Base-by-base conservation (phyloP, 805 yeast species). In the Candida boleticola region DNA sequence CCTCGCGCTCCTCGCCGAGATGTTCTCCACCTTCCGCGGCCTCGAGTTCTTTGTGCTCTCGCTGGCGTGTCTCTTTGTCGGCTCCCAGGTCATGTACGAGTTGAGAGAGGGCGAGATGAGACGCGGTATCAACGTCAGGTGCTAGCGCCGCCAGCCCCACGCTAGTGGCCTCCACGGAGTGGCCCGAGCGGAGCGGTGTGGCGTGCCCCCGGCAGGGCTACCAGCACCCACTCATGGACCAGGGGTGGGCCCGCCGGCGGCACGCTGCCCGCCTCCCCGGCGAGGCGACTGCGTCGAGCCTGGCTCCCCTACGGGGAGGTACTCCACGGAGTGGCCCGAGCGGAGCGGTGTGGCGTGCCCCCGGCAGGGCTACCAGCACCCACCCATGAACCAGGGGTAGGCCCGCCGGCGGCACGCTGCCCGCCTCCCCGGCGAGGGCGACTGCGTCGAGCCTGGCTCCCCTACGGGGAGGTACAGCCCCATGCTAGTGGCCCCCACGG, bases 11-110 rank as follows among this genome's bases (percentile, higher is more conserved):
- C 65, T 92, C 18, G 55, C 61, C 17, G 90, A 83, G 41, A 82
- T 92, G 78, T 78, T 89, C 52, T 70, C 77, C 20, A 89, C 98
- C 0, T 60, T 68, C 14, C 68, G 73, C 7, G 98, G 98, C 0
- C 57, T 85, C 30, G 64, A 66, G 18, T 85, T 88, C 53, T 76
- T 85, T 41, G 50, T 81, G 4, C 52, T 74, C 13, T 80, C 95
- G 3, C 80, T 85, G 43, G 57, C 60, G 3, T 78, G 85, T 46
- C 68, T 93, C 32, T 93, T 85, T 62, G 82, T 89, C 14, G 98
- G 85, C 2, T 83, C 80, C 1, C 98, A 92, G 61, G 84, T 89
- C 16, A 93, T 93, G 98, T 90, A 89, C 65, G 98, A 93, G 63
- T 64, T 86, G 44, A 76, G 99, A 53, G 95, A 89, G 58, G 67